A percentile compares a stretch with the other conserved stretches of the same genome.
Evolutionary conservation across 1,139 yeast genomes (phyloP).

Genomic region (Geotrichum restrictum): DNA sequence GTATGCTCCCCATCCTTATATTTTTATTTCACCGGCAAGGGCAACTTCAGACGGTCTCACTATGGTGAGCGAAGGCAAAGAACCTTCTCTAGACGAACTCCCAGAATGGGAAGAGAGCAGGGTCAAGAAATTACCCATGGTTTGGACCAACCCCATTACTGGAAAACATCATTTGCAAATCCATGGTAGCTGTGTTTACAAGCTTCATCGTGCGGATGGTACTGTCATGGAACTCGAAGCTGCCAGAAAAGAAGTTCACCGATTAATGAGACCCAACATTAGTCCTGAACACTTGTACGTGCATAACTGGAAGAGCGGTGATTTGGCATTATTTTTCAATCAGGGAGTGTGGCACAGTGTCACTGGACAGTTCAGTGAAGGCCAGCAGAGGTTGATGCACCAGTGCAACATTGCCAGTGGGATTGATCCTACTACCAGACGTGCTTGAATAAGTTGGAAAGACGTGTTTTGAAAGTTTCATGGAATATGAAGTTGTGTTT

Average conservation of each 20-base stretch:
- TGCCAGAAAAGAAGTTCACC: slow-evolving; percentile 64
- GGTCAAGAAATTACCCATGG: slow-evolving; percentile 72
- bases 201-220: slow-evolving; percentile 53
- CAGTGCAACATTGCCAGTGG: slow-evolving; percentile 88
- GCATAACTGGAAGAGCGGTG: slow-evolving; percentile 78
- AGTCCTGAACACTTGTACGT: slow-evolving; percentile 67
- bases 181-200: slow-evolving; percentile 73
- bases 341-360: slow-evolving; percentile 89
- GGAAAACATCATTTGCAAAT: slow-evolving; percentile 72
- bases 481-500: no score
- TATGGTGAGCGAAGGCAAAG: slow-evolving; percentile 76
- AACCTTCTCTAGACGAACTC: slow-evolving; percentile 56
- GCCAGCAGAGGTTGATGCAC: slow-evolving; percentile 80
- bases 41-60: no score
- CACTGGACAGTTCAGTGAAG: slow-evolving; percentile 75
- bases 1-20: slow-evolving; percentile 89
- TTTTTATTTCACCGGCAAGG: no score
- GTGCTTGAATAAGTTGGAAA: no score
- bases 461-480: no score
- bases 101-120: slow-evolving; percentile 79
- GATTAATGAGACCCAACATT: slow-evolving; percentile 78
- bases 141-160: slow-evolving; percentile 89
- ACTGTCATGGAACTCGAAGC: slow-evolving; percentile 59
- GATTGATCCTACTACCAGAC: slow-evolving; percentile 66
- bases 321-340: slow-evolving; percentile 76